phyloP scores from a whole-genome alignment of 306 rosid species.

The Potentilla sterilis region DNA sequence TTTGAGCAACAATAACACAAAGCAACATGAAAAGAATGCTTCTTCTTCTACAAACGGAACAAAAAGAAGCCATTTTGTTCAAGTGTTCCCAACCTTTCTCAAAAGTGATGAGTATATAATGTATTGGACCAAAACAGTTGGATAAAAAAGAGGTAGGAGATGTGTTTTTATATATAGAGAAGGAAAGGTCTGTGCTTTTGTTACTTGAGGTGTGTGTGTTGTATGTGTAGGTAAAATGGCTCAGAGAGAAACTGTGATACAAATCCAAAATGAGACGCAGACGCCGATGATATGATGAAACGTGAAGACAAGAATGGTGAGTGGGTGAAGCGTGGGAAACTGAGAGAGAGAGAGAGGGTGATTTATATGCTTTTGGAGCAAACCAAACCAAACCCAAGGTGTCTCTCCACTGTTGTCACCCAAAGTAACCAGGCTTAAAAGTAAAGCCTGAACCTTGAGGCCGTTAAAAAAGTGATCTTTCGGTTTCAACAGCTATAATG shows the following conservation, averaged over 20 bases:
- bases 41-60: slow-evolving; percentile 23
- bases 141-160: not conserved
- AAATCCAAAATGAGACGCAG: slow-evolving; percentile 13
- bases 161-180: not conserved
- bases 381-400: not conserved
- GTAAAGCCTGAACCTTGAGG: slow-evolving; percentile 10
- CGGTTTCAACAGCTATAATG: not conserved
- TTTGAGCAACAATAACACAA: slow-evolving; percentile 42
- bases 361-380: slow-evolving; percentile 4
- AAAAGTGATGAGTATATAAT: not conserved
- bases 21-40: slow-evolving; percentile 32
- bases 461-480: slow-evolving; percentile 15
- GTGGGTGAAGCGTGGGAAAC: slow-evolving; percentile 19
- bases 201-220: not conserved
- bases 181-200: not conserved
- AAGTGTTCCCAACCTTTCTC: slow-evolving; percentile 8
- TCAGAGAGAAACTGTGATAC: slow-evolving; percentile 1
- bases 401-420: too few relatives aligned
- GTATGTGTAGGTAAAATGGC: not conserved
- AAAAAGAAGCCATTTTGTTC: slow-evolving; percentile 36
- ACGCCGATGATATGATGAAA: slow-evolving; percentile 15
- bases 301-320: slow-evolving; percentile 18
- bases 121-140: not conserved
- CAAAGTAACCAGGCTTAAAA: slow-evolving; percentile 3
- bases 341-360: not conserved